These are phyloP conservation scores for Solanum arcanum DNA, from an alignment of 257 asterid species.

Conservation along the genomic window DNA sequence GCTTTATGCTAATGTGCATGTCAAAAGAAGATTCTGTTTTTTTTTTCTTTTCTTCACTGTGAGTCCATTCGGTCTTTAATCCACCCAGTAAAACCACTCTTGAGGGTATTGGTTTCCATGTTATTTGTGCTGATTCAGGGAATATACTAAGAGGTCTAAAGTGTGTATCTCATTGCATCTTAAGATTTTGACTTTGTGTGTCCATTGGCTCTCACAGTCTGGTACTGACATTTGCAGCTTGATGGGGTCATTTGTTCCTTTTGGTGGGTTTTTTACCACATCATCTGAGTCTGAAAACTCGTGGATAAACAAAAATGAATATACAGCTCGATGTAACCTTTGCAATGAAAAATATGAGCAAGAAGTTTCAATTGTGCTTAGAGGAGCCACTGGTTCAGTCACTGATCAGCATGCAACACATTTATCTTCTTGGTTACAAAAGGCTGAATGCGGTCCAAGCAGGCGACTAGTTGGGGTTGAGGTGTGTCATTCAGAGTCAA, in stretches of 20 bases:
- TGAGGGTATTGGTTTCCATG: background rate
- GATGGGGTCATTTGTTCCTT: constrained; percentile 91
- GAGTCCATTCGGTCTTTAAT: background rate
- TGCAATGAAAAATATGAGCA: constrained; percentile 70
- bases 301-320: constrained; percentile 19
- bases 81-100: background rate
- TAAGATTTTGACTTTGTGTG: constrained; percentile 10
- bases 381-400: constrained; percentile 30
- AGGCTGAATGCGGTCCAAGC: constrained; percentile 43
- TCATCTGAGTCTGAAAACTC: constrained; percentile 51
- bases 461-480: constrained; percentile 30
- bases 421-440: constrained; percentile 59
- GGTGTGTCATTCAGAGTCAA: constrained; percentile 45
- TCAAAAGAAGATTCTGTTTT: background rate
- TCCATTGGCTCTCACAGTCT: constrained; percentile 18
- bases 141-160: background rate
- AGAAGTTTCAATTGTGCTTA: constrained; percentile 48
- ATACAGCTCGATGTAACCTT: constrained; percentile 38
- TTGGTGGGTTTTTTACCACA: constrained; percentile 83
- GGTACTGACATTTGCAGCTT: constrained; percentile 50
- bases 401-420: constrained; percentile 34
- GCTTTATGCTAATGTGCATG: background rate
- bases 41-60: background rate
- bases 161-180: background rate
- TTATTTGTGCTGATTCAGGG: background rate